Conservation (phyloP, 768 basidiomycete genomes). For the Lactarius akahatsu region DNA sequence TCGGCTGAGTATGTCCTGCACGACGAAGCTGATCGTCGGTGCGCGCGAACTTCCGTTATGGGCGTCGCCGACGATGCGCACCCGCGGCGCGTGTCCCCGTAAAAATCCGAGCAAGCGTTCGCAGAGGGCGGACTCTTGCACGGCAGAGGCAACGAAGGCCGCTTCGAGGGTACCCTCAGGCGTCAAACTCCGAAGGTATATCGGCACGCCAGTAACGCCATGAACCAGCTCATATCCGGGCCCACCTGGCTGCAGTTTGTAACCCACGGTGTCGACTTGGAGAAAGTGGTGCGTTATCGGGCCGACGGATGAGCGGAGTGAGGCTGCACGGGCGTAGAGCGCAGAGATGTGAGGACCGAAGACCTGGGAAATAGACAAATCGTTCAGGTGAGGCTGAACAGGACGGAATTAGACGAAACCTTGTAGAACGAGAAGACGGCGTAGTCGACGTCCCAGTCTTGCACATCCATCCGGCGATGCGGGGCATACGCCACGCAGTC, state of each 20-base stretch:
- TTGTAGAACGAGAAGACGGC: slow-evolving; percentile 75
- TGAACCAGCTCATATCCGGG: slow-evolving; percentile 74
- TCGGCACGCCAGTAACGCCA: slow-evolving; percentile 55
- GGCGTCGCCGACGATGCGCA: slow-evolving; percentile 67
- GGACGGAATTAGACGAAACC: slow-evolving; percentile 38
- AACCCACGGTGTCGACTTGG: slow-evolving; percentile 42
- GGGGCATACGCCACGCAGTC: slow-evolving; percentile 83
- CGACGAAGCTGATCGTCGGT: slow-evolving; percentile 72
- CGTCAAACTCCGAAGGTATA: slow-evolving; percentile 63
- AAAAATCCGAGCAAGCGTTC: slow-evolving; percentile 55
- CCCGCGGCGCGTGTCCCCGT: slow-evolving; percentile 48
- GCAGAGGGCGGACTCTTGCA: slow-evolving; percentile 62
- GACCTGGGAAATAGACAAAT: slow-evolving; percentile 43
- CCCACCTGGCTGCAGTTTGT: slow-evolving; percentile 73
- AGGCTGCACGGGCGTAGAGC: slow-evolving; percentile 54
- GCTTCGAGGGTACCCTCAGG: slow-evolving; percentile 43
- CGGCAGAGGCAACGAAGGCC: slow-evolving; percentile 56
- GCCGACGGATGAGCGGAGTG: slow-evolving; percentile 51
- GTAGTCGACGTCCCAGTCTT: slow-evolving; percentile 76
- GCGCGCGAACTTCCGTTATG: slow-evolving; percentile 44
- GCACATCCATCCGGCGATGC: slow-evolving; percentile 68
- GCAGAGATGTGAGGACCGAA: slow-evolving; percentile 73
- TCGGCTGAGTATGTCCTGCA: slow-evolving; percentile 59
- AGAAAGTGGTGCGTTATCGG: slow-evolving; percentile 75
- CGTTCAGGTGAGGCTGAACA: not conserved